phyloP scores from a whole-genome alignment of 2,329 filamentous ascomycete genomes.

The Xylariaceae sp. region DNA sequence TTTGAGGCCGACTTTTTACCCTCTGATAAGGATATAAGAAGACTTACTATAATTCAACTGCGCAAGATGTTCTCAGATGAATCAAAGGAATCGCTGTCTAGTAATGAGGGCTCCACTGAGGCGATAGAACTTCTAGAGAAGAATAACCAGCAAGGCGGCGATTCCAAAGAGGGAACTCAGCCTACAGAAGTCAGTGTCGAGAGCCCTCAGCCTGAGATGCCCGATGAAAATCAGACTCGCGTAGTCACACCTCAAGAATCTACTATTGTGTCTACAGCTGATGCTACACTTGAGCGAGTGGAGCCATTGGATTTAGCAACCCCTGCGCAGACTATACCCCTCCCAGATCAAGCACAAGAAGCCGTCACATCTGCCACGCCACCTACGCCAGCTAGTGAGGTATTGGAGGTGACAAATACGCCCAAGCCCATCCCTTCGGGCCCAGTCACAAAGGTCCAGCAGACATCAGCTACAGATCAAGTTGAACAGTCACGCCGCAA shows the following conservation, averaged over 20 bases:
- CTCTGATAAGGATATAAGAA: constrained; percentile 90
- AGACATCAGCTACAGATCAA: constrained; percentile 32
- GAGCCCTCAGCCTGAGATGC: constrained; percentile 15
- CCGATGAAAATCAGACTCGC: constrained; percentile 16
- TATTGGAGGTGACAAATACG: constrained; percentile 17
- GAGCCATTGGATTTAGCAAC: constrained; percentile 50
- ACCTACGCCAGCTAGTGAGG: constrained; percentile 23
- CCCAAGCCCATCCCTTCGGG: constrained; percentile 19
- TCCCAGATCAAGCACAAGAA: constrained; percentile 16
- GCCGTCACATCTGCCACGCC: constrained; percentile 19
- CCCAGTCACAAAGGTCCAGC: constrained; percentile 9
- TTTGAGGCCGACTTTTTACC: constrained; percentile 93
- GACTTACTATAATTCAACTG: constrained; percentile 85
- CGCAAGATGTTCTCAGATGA: constrained; percentile 94
- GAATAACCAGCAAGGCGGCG: constrained; percentile 37
- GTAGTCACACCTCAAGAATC: constrained; percentile 29
- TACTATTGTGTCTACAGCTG: constrained; percentile 29
- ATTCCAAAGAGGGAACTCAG: constrained; percentile 23
- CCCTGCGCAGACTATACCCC: constrained; percentile 20
- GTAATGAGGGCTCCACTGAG: constrained; percentile 63
- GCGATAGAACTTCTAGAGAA: constrained; percentile 48
- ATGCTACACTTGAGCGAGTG: constrained; percentile 42
- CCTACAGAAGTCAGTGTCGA: constrained; percentile 17
- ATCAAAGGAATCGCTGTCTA: constrained; percentile 68
- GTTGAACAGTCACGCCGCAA: constrained; percentile 46